Conservation (phyloP, 1,284 basidiomycete genomes). For the Ganoderma meredithae region DNA sequence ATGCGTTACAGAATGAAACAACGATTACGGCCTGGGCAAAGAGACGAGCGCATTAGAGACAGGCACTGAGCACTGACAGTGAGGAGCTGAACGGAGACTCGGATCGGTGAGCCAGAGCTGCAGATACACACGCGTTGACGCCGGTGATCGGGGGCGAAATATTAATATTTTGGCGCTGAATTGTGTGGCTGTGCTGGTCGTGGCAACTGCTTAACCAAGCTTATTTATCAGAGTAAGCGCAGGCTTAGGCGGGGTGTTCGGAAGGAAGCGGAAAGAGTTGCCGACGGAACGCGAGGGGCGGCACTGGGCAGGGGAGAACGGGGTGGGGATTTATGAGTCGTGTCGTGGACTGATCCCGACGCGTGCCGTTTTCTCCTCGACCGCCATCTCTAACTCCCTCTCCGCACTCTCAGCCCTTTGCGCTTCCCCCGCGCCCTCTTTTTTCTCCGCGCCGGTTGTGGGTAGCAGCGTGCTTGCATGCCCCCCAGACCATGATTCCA, state of each 20-base stretch:
- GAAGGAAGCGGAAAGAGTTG: conserved; percentile 9
- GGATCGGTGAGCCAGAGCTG: neutral
- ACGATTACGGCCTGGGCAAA: neutral
- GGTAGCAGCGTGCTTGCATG: conserved; percentile 27
- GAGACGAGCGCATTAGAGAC: neutral
- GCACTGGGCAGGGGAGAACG: neutral
- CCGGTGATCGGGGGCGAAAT: neutral
- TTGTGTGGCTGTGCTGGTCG: neutral
- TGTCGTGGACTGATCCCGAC: conserved; percentile 3
- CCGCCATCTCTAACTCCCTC: neutral
- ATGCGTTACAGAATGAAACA: neutral
- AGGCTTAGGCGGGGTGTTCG: neutral
- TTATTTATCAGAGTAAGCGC: neutral
- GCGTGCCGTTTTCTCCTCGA: neutral
- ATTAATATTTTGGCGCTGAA: neutral
- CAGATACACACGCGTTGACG: too few relatives aligned
- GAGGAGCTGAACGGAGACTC: neutral
- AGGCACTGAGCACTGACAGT: too few relatives aligned
- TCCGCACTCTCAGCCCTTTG: neutral
- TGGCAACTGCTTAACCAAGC: neutral
- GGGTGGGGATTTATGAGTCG: conserved; percentile 7
- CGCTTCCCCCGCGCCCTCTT: neutral
- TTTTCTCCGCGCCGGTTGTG: conserved; percentile 4
- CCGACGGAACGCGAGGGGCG: conserved; percentile 12
- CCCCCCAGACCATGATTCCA: conserved; percentile 65